Evolutionary conservation across 805 yeast genomes (phyloP).

Genomic region (Candida loeiensis): DNA sequence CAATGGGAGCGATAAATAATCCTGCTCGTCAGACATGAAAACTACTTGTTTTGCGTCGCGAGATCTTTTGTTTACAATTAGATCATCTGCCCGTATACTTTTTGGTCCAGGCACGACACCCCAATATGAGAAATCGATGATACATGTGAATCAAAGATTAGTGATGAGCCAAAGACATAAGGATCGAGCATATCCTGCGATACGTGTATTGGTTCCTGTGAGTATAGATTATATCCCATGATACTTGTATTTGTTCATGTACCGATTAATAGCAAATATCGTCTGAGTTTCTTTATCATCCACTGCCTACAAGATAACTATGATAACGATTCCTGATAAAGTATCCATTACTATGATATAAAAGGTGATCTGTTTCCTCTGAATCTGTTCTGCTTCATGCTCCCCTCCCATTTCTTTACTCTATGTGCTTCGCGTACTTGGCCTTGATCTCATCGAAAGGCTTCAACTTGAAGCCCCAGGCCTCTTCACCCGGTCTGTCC

Average conservation of each 20-base stretch:
- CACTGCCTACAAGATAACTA: no score
- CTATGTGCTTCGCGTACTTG: constrained; percentile 25
- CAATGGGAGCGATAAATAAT: constrained; percentile 59
- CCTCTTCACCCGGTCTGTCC: constrained; percentile 55
- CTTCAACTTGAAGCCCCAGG: constrained; percentile 52
- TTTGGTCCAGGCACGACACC: constrained; percentile 2
- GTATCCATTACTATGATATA: constrained; percentile 3
- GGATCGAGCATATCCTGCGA: no score
- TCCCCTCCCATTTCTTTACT: constrained; percentile 12
- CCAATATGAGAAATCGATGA: no score
- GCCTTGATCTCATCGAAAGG: constrained; percentile 48
- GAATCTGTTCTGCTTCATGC: not conserved
- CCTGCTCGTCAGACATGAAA: constrained; percentile 46
- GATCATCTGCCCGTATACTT: constrained; percentile 1
- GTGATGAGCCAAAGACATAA: no score
- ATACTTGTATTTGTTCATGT: no score
- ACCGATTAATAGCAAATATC: no score
- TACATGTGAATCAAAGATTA: no score
- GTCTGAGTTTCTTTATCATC: no score
- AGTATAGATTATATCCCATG: no score
- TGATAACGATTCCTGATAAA: no score
- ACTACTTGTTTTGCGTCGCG: not conserved
- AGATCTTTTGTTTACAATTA: constrained; percentile 3
- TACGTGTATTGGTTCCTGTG: no score
- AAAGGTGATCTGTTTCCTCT: not conserved